Evolutionary conservation across 352 stramenopile species (phyloP).

Genomic region (Phytophthora macrochlamydospora): DNA sequence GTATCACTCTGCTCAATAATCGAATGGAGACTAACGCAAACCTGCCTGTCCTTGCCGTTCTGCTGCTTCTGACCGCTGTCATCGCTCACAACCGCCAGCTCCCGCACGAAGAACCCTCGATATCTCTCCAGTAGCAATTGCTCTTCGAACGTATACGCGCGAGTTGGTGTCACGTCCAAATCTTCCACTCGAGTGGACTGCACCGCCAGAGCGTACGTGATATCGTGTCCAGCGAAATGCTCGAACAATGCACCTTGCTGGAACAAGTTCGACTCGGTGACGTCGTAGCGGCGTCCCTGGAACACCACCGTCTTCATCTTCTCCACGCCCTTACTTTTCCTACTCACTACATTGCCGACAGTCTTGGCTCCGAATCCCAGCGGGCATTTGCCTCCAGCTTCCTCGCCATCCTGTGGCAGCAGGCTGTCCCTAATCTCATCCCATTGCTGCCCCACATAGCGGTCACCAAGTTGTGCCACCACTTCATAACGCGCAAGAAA

Average conservation of each 20-base stretch:
- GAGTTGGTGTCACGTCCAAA: conserved; percentile 36
- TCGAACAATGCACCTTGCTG: conserved; percentile 37
- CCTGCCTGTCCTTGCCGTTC: conserved; percentile 4
- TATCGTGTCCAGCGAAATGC: conserved; percentile 66
- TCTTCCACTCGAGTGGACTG: conserved; percentile 47
- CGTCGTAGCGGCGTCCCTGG: conserved; percentile 61
- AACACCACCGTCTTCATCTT: conserved; percentile 49
- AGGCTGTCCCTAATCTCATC: conserved; percentile 44
- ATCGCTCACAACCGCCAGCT: conserved; percentile 40
- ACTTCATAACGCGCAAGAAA: conserved; percentile 56
- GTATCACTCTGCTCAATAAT: conserved; percentile 45
- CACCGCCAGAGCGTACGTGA: conserved; percentile 57
- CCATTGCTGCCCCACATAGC: conserved; percentile 50
- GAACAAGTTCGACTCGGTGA: conserved; percentile 57
- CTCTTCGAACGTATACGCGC: conserved; percentile 61
- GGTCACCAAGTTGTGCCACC: conserved; percentile 51
- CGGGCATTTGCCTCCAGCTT: conserved; percentile 51
- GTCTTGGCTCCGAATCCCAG: conserved; percentile 58
- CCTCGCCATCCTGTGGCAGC: conserved; percentile 25
- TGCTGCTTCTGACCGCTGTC: conserved; percentile 6
- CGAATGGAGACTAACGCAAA: conserved; percentile 42
- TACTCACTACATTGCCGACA: conserved; percentile 30
- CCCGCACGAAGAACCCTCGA: conserved; percentile 43
- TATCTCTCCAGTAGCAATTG: conserved; percentile 66
- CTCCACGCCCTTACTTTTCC: conserved; percentile 22